Evolutionary conservation across 2,329 filamentous ascomycete genomes (phyloP), one percentile per base, ranked within the genome.

Genomic region (Pseudogymnoascus sp.): DNA sequence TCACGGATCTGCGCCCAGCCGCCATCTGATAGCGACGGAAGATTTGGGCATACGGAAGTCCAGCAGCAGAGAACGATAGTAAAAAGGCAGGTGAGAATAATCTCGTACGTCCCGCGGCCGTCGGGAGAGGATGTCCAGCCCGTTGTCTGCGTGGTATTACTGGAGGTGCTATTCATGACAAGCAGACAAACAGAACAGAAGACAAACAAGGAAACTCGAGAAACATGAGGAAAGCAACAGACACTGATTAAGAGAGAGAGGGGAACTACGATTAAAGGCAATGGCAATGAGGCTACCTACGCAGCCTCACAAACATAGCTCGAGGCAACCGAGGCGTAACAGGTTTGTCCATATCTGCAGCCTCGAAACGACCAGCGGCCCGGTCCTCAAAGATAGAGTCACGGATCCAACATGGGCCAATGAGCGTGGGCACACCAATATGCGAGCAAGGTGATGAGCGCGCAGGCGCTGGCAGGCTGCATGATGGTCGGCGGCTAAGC

Each of bases 61-160:
- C 77, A 80, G 31, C 70, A 73, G 66, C 77, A 80, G 0, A 80
- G 72, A 5, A 77, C 69, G 7, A 79, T 77, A 1, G 79, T 81
- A 19, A 77, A 61, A 1, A 70, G 51, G 62, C 75, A 77, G 23
- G 72, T 74, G 69, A 71, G 77, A 0, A 79, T 63, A 36, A 80
- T 77, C 61, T 78, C 75, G 21, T 76, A 67, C 2, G 74, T 77
- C 3, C 79, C 78, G 54, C 79, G 72, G 11, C 73, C 71, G 62
- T 73, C 68, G 6, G 76, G 73, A 19, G 71, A 69, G 6, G 68
- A 65, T 3, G 75, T 72, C 78, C 77, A 79, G 11, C 76, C 76
- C 16, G 69, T 34, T 34, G 60, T 62, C 4, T 43, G 11, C 37
- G 16, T 63, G 41, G 13, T 25, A 41, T 62, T 62, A 37, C 28